Percentiles rank a stretch among this genome's conserved stretches.
Conservation (phyloP, 208 protist species). For the Crithidia mellificae region DNA sequence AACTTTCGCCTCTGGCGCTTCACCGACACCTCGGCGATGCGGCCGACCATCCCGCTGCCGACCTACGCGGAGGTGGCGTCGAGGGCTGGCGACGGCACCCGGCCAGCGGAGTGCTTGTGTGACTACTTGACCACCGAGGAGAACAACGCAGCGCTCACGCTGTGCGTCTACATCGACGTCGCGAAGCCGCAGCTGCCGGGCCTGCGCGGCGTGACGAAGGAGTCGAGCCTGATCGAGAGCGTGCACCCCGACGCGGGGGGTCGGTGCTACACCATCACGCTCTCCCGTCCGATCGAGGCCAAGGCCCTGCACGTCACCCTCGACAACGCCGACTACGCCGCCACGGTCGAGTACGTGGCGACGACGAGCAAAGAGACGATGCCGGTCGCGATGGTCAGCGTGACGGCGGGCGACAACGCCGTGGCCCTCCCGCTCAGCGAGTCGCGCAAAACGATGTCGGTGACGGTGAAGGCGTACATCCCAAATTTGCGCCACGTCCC, state of each 20-base stretch:
- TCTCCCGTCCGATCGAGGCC: slow-evolving; percentile 22
- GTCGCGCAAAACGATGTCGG: slow-evolving; percentile 18
- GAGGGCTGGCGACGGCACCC: neutral
- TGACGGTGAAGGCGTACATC: slow-evolving; percentile 17
- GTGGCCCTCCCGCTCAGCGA: slow-evolving; percentile 25
- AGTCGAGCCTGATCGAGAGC: slow-evolving; percentile 21
- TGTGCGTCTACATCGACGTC: slow-evolving; percentile 61
- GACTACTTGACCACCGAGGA: slow-evolving; percentile 37
- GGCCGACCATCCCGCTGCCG: slow-evolving; percentile 36
- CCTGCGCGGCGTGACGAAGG: slow-evolving; percentile 21
- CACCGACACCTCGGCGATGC: slow-evolving; percentile 25
- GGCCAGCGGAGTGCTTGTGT: slow-evolving; percentile 16
- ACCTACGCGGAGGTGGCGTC: slow-evolving; percentile 33
- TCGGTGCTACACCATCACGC: slow-evolving; percentile 29
- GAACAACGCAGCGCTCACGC: slow-evolving; percentile 24
- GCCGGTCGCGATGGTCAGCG: slow-evolving; percentile 15
- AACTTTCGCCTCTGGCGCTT: slow-evolving; percentile 61
- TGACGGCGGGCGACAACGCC: slow-evolving; percentile 20
- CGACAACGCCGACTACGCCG: slow-evolving; percentile 26
- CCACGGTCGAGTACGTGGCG: slow-evolving; percentile 27
- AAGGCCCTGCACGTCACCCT: slow-evolving; percentile 22
- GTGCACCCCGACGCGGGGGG: slow-evolving; percentile 8
- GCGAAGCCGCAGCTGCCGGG: slow-evolving; percentile 29
- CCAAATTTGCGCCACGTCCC: slow-evolving; percentile 14
- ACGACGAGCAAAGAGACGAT: slow-evolving; percentile 23